Evolutionary conservation across 352 stramenopile genomes (phyloP).

Genomic region (Phytophthora idaei): DNA sequence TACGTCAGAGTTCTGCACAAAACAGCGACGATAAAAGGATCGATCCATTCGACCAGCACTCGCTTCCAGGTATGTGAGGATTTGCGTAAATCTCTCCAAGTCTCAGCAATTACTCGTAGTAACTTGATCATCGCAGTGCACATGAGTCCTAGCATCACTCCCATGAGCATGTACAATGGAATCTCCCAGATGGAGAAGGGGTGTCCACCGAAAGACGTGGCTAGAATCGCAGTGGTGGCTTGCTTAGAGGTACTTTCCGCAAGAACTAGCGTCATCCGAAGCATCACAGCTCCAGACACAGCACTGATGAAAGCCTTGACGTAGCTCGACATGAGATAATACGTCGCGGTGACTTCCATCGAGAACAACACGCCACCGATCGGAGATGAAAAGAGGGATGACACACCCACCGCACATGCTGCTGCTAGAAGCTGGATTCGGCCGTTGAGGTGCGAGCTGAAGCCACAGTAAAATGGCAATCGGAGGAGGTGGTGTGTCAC

Average conservation of each 20-base stretch:
- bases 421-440: constrained; percentile 91
- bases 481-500: constrained; percentile 92
- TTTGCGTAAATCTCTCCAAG: constrained; percentile 32
- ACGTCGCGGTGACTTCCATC: constrained; percentile 93
- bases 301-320: constrained; percentile 90
- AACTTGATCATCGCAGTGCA: constrained; percentile 63
- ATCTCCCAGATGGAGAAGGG: constrained; percentile 77
- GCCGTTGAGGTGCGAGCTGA: constrained; percentile 79
- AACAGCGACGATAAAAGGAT: constrained; percentile 66
- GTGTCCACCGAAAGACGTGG: constrained; percentile 54
- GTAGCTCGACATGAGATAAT: constrained; percentile 91
- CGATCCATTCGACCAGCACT: constrained; percentile 63
- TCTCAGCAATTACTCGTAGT: constrained; percentile 58
- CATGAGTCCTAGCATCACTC: constrained; percentile 58
- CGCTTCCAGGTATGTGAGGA: constrained; percentile 54
- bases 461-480: constrained; percentile 66
- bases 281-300: constrained; percentile 75
- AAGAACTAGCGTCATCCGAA: constrained; percentile 70
- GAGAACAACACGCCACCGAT: constrained; percentile 95
- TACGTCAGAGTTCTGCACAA: constrained; percentile 69
- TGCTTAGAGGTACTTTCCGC: constrained; percentile 60
- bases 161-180: constrained; percentile 69
- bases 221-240: constrained; percentile 35
- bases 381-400: constrained; percentile 92
- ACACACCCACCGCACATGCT: constrained; percentile 92